Evolutionary conservation across 2,329 filamentous ascomycete species (phyloP), one percentile per base, ranked within the genome.

Genomic region (Aspergillus sp.): DNA sequence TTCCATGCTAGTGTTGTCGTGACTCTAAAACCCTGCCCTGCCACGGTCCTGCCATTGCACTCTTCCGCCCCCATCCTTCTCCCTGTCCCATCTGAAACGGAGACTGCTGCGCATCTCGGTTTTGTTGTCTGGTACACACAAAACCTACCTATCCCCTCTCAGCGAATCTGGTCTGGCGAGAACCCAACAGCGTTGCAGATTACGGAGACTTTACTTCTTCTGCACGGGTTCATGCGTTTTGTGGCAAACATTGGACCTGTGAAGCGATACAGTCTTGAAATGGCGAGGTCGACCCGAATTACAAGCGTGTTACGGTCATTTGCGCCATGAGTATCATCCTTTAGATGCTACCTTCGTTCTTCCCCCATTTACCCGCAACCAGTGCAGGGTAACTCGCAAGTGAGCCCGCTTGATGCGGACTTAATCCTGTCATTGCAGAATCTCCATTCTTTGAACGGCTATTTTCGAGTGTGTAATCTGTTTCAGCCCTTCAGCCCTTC

Each of bases 271-370:
- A 45, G 21, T 63, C 68, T 63, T 66, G 66, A 65, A 57, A 70
- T 72, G 66, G 63, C 67, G 62, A 67, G 66, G 59, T 67, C 69
- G 66, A 65, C 65, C 63, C 58, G 53, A 65, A 63, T 57, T 62
- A 59, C 38, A 52, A 67, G 63, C 70, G 62, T 65, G 62, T 62
- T 58, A 67, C 45, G 57, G 58, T 63, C 64, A 58, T 72, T 72
- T 69, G 67, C 67, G 64, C 66, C 55, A 71, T 73, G 68, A 65
- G 21, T 53, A 50, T 67, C 62, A 60, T 60, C 61, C 63, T 66
- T 58, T 73, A 71, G 67, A 65, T 64, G 56, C 57, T 61, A 39
- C 57, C 41, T 36, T 36, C 32, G 32, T 36, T 58, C 53, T 60
- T 25, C 65, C 57, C 65, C 57, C 49, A 52, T 63, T 62, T 52